These are phyloP conservation scores for Pestalotiopsis sp. DNA, from an alignment of 2,329 filamentous ascomycete genomes.

Conservation along the genomic window DNA sequence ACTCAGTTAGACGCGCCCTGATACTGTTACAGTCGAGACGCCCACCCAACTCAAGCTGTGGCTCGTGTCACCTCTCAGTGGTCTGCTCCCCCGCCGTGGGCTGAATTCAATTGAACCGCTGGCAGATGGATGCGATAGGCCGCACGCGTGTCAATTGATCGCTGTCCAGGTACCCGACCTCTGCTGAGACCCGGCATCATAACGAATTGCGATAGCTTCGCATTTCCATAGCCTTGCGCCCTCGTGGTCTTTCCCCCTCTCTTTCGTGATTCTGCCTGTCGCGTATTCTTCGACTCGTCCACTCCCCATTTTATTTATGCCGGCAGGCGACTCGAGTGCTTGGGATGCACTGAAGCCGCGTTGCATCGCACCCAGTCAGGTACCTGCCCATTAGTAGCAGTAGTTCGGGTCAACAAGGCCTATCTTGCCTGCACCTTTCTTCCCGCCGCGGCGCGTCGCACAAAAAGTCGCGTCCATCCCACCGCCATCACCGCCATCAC, in stretches of 20 bases:
- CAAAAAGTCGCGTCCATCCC: slow-evolving; percentile 13
- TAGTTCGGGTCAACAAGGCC: background rate
- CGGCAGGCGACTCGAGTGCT: background rate
- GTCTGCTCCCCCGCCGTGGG: background rate
- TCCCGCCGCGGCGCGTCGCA: slow-evolving; percentile 5
- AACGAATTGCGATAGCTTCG: background rate
- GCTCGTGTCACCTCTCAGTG: background rate
- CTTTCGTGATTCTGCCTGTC: background rate
- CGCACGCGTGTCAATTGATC: background rate
- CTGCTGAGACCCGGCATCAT: background rate
- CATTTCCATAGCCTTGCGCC: background rate
- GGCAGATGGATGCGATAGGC: background rate
- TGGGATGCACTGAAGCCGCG: background rate
- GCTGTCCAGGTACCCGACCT: background rate
- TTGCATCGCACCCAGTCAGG: background rate
- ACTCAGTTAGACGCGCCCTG: background rate
- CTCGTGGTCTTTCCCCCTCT: background rate
- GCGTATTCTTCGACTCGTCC: background rate
- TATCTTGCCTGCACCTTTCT: background rate
- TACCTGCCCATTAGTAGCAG: background rate
- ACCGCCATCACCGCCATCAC: slow-evolving; percentile 12
- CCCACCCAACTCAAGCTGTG: background rate
- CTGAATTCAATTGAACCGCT: background rate
- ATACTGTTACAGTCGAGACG: background rate
- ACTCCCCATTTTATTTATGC: background rate